Evolutionary conservation across 2,329 filamentous ascomycete species (phyloP), one percentile per base, ranked within the genome.

Genomic region (Microdochium paspali): DNA sequence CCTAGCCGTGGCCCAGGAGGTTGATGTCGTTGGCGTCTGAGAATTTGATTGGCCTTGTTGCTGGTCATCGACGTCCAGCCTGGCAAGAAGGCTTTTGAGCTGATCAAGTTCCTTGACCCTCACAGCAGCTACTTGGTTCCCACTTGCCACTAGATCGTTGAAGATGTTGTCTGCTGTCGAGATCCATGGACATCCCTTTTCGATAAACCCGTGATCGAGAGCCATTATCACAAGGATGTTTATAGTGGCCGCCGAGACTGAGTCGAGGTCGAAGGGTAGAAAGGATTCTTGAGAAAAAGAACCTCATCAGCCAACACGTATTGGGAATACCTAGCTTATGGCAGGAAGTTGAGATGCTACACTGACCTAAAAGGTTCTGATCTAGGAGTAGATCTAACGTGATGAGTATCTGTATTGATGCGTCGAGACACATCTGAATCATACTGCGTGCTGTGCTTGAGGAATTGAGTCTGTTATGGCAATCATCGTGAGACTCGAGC

Each of bases 341-440:
- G n/a, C n/a, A n/a, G n/a, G n/a, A n/a, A n/a, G n/a, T n/a, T n/a
- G n/a, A 24, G 10, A 21, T 23, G 10, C 12, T 20, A 7, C 15
- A 28, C 39, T 44, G 18, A 49, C 47, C 47, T 18, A 49, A 32
- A 10, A 49, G 32, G 3, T 44, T 44, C 18, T 49, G 47, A 3
- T 32, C 18, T 25, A 46, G 35, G 12, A 49, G 18, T 32, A 39
- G 25, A 10, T 49, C 47, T 18, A 49, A 23, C 13, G 46, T 84
- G 80, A 49, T 70, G 40, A 64, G 57, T 55, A 53, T 61, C 47
- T 62, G 58, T 15, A 59, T 53, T 2, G 61, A 63, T 15, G 62
- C 64, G 43, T 65, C 62, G 48, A 65, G 54, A 24, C 61, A 61
- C 57, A 64, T 61, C 42, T 61, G 60, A 44, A 64, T 53, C 25